Evolutionary conservation across 2,329 filamentous ascomycete species (phyloP).

Genomic region (Samsoniella hepiali): DNA sequence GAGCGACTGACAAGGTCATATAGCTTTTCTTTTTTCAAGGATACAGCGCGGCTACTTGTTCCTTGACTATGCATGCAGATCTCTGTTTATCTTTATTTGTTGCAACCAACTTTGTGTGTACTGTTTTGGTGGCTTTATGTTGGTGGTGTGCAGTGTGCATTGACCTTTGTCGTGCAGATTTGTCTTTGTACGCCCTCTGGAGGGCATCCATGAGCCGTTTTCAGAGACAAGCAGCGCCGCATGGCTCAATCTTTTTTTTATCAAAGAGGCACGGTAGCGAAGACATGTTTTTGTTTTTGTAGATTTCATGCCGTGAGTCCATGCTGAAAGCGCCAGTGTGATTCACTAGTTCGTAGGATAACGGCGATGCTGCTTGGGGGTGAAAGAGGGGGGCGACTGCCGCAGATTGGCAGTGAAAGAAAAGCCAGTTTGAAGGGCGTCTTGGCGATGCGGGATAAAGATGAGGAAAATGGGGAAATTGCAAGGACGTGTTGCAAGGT

Average conservation of each 20-base stretch:
- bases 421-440: neutral
- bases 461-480: neutral
- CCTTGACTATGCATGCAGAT: no score
- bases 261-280: no score
- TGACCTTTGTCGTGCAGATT: neutral
- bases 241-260: no score
- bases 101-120: no score
- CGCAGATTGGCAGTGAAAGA: neutral
- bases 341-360: neutral
- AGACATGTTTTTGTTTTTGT: no score
- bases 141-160: neutral
- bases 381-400: neutral
- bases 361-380: neutral
- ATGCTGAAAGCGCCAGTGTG: neutral
- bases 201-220: neutral
- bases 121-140: neutral
- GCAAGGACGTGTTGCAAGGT: neutral
- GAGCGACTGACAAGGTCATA: no score
- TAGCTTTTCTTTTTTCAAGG: no score
- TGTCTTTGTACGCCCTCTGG: neutral
- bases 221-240: neutral
- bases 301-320: neutral
- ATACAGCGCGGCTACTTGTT: no score
- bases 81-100: no score
- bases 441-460: neutral